Base-by-base conservation (phyloP, 495 filamentous ascomycete genomes). In the Massariosphaeria phaeospora region DNA sequence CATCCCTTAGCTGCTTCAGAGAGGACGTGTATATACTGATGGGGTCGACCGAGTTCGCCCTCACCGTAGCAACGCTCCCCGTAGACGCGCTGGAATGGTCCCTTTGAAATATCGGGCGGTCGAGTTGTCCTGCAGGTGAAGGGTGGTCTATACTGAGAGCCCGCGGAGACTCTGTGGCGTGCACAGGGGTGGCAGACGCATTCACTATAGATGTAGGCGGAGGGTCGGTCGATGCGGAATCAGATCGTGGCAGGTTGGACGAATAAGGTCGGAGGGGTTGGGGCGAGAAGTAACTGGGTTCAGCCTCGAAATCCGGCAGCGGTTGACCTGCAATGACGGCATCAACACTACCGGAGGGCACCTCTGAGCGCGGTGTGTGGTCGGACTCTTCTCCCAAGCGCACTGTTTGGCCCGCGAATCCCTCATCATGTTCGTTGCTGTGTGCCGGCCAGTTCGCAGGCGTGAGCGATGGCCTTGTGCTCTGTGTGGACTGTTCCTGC, bases 21-120 rank as follows among this genome's bases (percentile, higher is more conserved):
- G 30, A 48, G 6, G 52, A 43, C 13, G 41, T 54, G 41, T 53
- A 54, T 4, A 15, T 21, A 10, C 34, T 35, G 26, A 42, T 43
- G 21, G 58, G 55, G 8, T 67, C 50, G 5, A 51, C 35, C 7
- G 61, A 54, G n/a, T 61, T 25, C n/a, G 57, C 45, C 18, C 51
- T 58, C 7, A 65, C 55, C n/a, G 60, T 69, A 24, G 58, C 45
- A n/a, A 60, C 55, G 40, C 62, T 68, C 17, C 64, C 48, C 1
- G 65, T 68, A 0, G 66, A 68, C 31, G 53, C 48, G 49, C 55
- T 66, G 1, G 65, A 67, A 24, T 51, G 33, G 35, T 67, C 62
- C 53, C 62, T 46, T 27, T 61, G 62, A 5, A 65, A 51, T 23
- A 23, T 24, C 11, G 65, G 65, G n/a, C 62, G 62, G 6, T 59